These are phyloP conservation scores for Xerocomellus chrysenteron DNA, from an alignment of 768 basidiomycete genomes.

Conservation along the genomic window DNA sequence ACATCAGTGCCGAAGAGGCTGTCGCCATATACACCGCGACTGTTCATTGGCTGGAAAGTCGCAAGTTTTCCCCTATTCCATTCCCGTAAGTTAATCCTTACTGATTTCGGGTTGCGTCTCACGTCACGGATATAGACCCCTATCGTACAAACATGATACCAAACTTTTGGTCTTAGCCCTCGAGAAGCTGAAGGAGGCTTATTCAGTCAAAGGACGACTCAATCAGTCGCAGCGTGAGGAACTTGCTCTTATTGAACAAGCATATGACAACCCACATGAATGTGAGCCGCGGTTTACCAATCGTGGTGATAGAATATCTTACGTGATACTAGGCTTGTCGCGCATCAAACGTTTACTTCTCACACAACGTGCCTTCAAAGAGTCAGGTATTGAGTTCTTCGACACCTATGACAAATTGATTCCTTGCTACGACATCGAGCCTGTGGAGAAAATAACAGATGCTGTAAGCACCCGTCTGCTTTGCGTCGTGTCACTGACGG, in stretches of 20 bases:
- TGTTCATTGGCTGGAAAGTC: conserved; percentile 97
- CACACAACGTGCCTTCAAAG: conserved; percentile 98
- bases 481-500: conserved; percentile 5
- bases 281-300: conserved; percentile 45
- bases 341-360: conserved; percentile 96
- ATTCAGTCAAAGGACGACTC: conserved; percentile 94
- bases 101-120: background rate
- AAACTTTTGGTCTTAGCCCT: conserved; percentile 94
- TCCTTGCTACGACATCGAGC: conserved; percentile 98
- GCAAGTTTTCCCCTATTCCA: conserved; percentile 98
- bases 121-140: conserved; percentile 50
- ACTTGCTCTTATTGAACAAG: conserved; percentile 96
- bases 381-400: conserved; percentile 95
- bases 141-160: conserved; percentile 99
- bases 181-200: conserved; percentile 98
- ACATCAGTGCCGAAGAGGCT: conserved; percentile 98
- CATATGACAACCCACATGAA: conserved; percentile 99
- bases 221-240: conserved; percentile 99
- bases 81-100: conserved; percentile 68
- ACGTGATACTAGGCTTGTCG: conserved; percentile 59
- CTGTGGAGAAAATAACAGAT: conserved; percentile 99
- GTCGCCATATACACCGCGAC: conserved; percentile 99
- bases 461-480: conserved; percentile 53
- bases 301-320: background rate
- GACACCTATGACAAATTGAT: conserved; percentile 98